These are phyloP conservation scores for Gentiana dahurica DNA, from an alignment of 257 asterid species.

Conservation along the genomic window DNA sequence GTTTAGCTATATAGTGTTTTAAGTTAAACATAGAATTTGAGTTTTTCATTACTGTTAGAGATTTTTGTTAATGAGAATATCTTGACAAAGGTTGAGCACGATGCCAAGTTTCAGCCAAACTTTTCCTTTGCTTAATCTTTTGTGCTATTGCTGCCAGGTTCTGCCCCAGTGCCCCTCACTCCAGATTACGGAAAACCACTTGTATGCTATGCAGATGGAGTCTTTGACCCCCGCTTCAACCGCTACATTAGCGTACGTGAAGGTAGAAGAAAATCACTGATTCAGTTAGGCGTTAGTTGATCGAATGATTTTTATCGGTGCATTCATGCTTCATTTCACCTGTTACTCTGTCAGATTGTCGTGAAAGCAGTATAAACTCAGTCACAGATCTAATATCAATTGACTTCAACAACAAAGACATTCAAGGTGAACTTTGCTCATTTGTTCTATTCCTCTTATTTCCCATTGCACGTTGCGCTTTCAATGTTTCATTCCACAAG, in stretches of 20 bases:
- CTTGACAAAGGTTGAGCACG: neutral
- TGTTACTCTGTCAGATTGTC: constrained; percentile 46
- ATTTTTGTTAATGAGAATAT: too few species aligned
- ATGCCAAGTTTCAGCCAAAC: neutral
- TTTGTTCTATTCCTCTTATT: neutral
- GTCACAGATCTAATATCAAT: constrained; percentile 67
- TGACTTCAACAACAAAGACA: constrained; percentile 26
- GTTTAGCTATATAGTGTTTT: too few species aligned
- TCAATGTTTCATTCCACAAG: neutral
- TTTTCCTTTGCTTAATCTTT: constrained; percentile 2
- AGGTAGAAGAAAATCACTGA: constrained; percentile 34
- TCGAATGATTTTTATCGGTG: constrained; percentile 1
- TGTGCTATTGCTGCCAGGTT: constrained; percentile 34
- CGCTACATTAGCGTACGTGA: constrained; percentile 75
- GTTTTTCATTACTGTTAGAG: too few species aligned
- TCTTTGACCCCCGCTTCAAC: constrained; percentile 63
- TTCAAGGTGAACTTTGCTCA: constrained; percentile 38
- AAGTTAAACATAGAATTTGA: too few species aligned
- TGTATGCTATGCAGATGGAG: constrained; percentile 90
- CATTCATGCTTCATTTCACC: constrained; percentile 6
- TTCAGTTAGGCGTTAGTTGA: neutral
- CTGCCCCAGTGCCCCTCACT: constrained; percentile 74
- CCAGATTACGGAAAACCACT: constrained; percentile 70
- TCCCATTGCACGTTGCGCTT: neutral
- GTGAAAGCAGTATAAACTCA: constrained; percentile 53